A percentile compares a stretch with the other conserved stretches of the same genome.
phyloP scores from a whole-genome alignment of 2,329 filamentous ascomycete genomes.

The Colletotrichum higginsianum region DNA sequence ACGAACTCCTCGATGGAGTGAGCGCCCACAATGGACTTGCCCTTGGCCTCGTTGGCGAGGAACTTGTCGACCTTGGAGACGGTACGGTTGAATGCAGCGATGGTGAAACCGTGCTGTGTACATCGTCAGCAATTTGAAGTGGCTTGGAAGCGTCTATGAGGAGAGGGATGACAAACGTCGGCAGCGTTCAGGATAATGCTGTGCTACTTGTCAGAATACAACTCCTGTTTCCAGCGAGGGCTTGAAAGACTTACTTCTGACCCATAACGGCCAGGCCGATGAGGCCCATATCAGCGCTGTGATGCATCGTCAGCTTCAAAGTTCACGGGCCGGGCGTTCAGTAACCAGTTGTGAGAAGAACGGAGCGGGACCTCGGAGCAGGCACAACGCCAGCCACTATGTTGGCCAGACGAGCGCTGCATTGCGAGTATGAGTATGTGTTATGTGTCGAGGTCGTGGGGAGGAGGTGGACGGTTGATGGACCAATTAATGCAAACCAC shows the following conservation, averaged over 20 bases:
- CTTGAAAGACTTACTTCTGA: constrained; percentile 57
- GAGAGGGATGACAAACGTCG: constrained; percentile 59
- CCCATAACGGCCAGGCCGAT: constrained; percentile 92
- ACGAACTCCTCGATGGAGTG: constrained; percentile 96
- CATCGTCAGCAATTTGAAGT: constrained; percentile 11
- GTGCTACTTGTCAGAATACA: constrained; percentile 63
- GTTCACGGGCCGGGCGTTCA: constrained; percentile 44
- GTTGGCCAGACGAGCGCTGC: constrained; percentile 81
- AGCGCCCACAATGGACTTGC: constrained; percentile 95
- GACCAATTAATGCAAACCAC: background rate
- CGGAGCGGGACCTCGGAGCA: constrained; percentile 58
- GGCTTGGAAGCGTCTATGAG: background rate
- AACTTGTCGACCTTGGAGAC: constrained; percentile 98
- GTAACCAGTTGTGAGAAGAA: constrained; percentile 39
- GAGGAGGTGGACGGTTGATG: constrained; percentile 13
- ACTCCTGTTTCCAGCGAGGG: background rate
- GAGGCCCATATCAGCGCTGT: constrained; percentile 90
- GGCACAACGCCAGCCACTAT: constrained; percentile 54
- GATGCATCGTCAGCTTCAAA: constrained; percentile 66
- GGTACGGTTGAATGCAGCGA: constrained; percentile 98
- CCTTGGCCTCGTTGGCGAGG: constrained; percentile 91
- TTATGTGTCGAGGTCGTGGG: constrained; percentile 7
- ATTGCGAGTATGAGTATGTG: constrained; percentile 37
- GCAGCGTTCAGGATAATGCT: constrained; percentile 93
- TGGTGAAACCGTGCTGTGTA: constrained; percentile 83